Base-by-base conservation (phyloP, 108 stramenopile genomes). In the Mediolabrus comicus region DNA sequence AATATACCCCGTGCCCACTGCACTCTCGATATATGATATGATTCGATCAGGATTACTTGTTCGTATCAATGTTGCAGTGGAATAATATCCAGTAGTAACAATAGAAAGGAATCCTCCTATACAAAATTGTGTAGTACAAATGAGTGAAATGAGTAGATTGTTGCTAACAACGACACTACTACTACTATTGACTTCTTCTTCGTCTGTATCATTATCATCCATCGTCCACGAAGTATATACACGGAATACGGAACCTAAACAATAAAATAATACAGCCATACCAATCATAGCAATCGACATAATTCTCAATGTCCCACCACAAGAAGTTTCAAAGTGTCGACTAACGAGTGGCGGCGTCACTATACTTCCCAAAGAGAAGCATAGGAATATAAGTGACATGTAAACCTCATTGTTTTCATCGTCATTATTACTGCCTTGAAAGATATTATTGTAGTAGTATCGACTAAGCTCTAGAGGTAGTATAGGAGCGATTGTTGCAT, bases 11-110 rank as follows among this genome's bases (percentile, higher is more conserved):
- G 53, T 64, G 10, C 79, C 79, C 0, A 68, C 46, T 12, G 71
- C 41, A n/a, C 56, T 22, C 65, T 80, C 79, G 19, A 80, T 66
- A 4, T 6, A 64, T 7, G 79, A 80, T 62, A 72, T 80, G 34
- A 71, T 71, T 1, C 41, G 19, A 25, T 80, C 79, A 31, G 57
- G 38, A 4, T 73, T 49, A 22, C 33, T 25, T 26, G 65, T 16
- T 16, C 65, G 67, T 24, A 72, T 6, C 25, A 69, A 53, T 16
- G 79, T 68, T 1, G 79, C 67, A 62, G 57, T 36, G 3, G 79
- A 80, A 28, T 80, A 80, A 34, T 80, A 80, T 3, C 79, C 79
- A 28, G 79, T 80, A 16, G 67, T 52, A 8, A 80, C 59, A 25
- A 56, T 33, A 5, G 79, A 72, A 27, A 68, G 55, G 38, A 51